phyloP scores from a whole-genome alignment of 495 filamentous ascomycete genomes.

The Lasiosphaeria miniovina region DNA sequence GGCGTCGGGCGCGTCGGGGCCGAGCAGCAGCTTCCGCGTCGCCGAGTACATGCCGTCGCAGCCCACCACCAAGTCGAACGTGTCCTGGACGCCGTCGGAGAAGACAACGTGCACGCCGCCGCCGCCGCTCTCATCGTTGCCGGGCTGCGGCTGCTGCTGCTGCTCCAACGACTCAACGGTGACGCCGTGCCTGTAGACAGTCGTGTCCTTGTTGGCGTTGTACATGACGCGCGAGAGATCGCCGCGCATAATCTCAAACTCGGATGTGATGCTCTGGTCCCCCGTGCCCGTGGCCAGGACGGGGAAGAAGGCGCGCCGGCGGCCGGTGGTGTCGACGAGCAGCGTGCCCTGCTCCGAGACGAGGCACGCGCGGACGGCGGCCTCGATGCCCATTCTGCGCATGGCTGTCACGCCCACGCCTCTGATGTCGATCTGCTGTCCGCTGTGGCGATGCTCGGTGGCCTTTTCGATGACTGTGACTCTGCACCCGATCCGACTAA shows the following conservation, averaged over 20 bases:
- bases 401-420: conserved; percentile 47
- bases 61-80: conserved; percentile 49
- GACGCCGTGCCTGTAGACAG: conserved; percentile 45
- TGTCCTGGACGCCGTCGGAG: conserved; percentile 32
- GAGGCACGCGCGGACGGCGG: conserved; percentile 36
- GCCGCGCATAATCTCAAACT: conserved; percentile 57
- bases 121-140: conserved; percentile 17
- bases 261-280: conserved; percentile 46
- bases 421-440: conserved; percentile 54
- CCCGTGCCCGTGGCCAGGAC: conserved; percentile 38
- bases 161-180: conserved; percentile 16
- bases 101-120: conserved; percentile 35
- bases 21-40: conserved; percentile 16
- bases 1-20: neutral
- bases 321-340: conserved; percentile 41
- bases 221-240: conserved; percentile 49
- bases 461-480: conserved; percentile 53
- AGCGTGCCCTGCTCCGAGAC: conserved; percentile 44
- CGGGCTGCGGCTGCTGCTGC: conserved; percentile 15
- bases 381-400: conserved; percentile 51
- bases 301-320: conserved; percentile 37
- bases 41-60: conserved; percentile 48
- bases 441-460: conserved; percentile 39
- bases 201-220: conserved; percentile 38
- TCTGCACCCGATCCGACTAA: conserved; percentile 41